Percentiles rank a stretch among this genome's conserved stretches.
Evolutionary conservation across 1,139 yeast genomes (phyloP).

Genomic region (Sugiyamaella xylanicola): DNA sequence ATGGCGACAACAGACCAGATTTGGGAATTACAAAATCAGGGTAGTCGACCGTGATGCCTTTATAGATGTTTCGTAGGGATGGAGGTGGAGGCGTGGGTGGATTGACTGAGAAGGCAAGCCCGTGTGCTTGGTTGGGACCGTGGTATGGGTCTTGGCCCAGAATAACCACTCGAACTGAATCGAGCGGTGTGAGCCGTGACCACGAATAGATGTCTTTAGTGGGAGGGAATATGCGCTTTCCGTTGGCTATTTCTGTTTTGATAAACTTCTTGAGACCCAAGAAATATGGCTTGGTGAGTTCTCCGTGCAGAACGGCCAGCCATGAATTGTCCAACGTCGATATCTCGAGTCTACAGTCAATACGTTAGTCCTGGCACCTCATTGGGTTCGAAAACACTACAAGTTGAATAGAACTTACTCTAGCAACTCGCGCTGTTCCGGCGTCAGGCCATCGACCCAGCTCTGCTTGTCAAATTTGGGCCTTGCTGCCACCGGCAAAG

Average conservation of each 20-base stretch:
- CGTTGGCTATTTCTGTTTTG: slow-evolving; percentile 37
- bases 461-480: slow-evolving; percentile 49
- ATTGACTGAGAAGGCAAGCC: slow-evolving; percentile 87
- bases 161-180: slow-evolving; percentile 71
- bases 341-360: slow-evolving; percentile 59
- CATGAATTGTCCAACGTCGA: slow-evolving; percentile 71
- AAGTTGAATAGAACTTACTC: slow-evolving; percentile 39
- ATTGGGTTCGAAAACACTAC: too few relatives aligned
- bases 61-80: slow-evolving; percentile 82
- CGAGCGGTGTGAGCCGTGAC: slow-evolving; percentile 84
- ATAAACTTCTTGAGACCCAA: slow-evolving; percentile 68
- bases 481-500: not conserved
- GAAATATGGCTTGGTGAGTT: slow-evolving; percentile 85
- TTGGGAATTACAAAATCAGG: slow-evolving; percentile 66
- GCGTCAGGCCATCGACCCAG: slow-evolving; percentile 58
- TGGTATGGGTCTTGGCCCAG: slow-evolving; percentile 98
- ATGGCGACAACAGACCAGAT: slow-evolving; percentile 68
- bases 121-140: slow-evolving; percentile 91
- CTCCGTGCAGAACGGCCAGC: slow-evolving; percentile 68
- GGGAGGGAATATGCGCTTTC: slow-evolving; percentile 74
- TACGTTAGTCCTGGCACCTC: slow-evolving; percentile 15
- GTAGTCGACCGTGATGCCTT: slow-evolving; percentile 70
- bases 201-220: slow-evolving; percentile 80
- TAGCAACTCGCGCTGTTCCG: slow-evolving; percentile 57
- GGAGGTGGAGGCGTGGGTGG: slow-evolving; percentile 91